Evolutionary conservation across 768 basidiomycete genomes (phyloP), one percentile per base, ranked within the genome.

Genomic region (Amanita pallidorosea): DNA sequence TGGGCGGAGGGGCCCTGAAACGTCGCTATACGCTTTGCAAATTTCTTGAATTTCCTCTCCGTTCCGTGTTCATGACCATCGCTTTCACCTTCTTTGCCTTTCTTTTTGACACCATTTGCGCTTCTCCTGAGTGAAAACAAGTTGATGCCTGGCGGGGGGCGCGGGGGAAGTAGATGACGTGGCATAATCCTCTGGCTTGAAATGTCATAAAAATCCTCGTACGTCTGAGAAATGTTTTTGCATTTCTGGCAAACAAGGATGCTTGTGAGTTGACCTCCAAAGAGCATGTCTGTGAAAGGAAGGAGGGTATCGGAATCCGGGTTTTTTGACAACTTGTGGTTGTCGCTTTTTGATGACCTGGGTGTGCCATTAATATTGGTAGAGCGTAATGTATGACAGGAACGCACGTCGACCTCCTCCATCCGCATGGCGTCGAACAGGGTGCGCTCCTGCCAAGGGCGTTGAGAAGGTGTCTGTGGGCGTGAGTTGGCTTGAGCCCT

Each of bases 171-270:
- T 44, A 11, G 49, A 31, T n/a, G 50, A 23, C n/a, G 41, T 55
- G 47, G 31, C 45, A 53, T 87, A 87, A 56, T 90, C 85, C 54
- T 92, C 88, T 1, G 83, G 77, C 62, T 85, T 88, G 89, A 91
- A 58, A 98, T 83, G 65, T 96, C 94, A 63, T 87, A 85, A 65
- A 96, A 97, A 61, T 92, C 90, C 65, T 98, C 94, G 61, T 88
- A 86, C 5, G 87, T 89, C 56, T 91, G 83, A 2, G 92, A 95
- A 45, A 96, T 80, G 59, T 89, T 81, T 64, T 95, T 94, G 79
- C 94, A 98, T 53, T 80, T 79, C 57, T 93, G 90, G 64, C 94
- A 98, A 2, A 98, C 86, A 45, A 98, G 84, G 61, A 96, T 84
- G 67, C 86, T 89, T 5, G 90, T 83, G 44, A 98, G 74, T 58